Evolutionary conservation across 202 grass and related monocot genomes (phyloP), one percentile per base, ranked within the genome.

Genomic region (Eragrostis tef): DNA sequence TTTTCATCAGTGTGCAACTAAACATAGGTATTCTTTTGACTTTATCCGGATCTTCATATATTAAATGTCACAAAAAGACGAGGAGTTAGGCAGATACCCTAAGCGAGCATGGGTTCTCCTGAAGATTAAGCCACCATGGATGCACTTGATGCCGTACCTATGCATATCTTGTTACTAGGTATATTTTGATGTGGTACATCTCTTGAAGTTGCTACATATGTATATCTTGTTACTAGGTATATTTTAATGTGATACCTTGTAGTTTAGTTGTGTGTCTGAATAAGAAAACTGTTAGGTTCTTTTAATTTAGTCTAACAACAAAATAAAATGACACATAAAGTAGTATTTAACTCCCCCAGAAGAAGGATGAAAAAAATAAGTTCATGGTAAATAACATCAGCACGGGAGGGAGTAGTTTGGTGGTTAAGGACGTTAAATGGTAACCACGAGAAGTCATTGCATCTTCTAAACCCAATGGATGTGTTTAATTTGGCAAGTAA

Each of bases 71-170:
- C 75, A 82, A 58, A 77, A 39, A 57, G 81, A 87, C 13, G 52
- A 86, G 58, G 89, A 49, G 57, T 84, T 16, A 43, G 34, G 34
- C 1, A 39, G 34, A 39, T 39, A 68, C 31, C 84, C 43, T 83
- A 91, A 29, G 51, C 86, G 67, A 74, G 72, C 79, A 87, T 93
- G 84, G 86, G 89, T 42, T 94, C 88, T 80, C 46, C 56, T 34
- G 73, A 84, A 76, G 64, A 76, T 51, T 84, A 89, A 78, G 90
- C 84, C 7, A 78, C 74, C 71, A 81, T 57, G 49, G 88, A 84
- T 17, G 82, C 20, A 34, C 70, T n/a, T 93, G 88, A 93, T 34
- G 31, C 4, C 2, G 31, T 34, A 34, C 4, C 31, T 39, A 39
- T 39, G 34, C 5, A 39, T 39, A 39, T 39, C 34, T 39, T 39